Evolutionary conservation across 2,329 filamentous ascomycete genomes (phyloP), one percentile per base, ranked within the genome.

Genomic region (Phialocephala sp.): DNA sequence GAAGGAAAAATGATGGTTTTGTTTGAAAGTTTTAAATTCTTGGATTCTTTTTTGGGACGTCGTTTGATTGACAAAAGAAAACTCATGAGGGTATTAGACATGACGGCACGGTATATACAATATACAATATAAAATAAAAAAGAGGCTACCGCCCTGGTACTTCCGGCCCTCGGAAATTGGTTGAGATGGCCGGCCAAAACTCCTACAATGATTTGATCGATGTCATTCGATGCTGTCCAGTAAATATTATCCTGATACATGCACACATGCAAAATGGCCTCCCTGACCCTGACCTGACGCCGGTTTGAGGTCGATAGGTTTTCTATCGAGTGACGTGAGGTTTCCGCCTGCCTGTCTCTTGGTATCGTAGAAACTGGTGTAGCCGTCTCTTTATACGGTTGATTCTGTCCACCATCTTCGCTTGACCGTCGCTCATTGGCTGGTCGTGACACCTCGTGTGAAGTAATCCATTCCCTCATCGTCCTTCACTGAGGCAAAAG

Each of bases 401-500:
- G 41, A n/a, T 6, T 15, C 14, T 18, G 15, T 18, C 15, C 14
- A 43, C 6, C n/a, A 18, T 18, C 41, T 18, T 43, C 41, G 41
- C 41, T 15, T 43, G 41, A 43, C 15, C 5, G 5, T 43, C 41
- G 12, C n/a, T 43, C 41, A 2, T 43, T 8, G 12, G n/a, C 15
- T 15, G 27, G 27, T 32, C 27, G 6, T 32, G 27, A 32, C 27
- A 3, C 27, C 27, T 32, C 27, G 27, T 32, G 27, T 24, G 55
- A 45, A 32, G 27, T 41, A 27, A 35, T 56, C 60, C 39, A 22
- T 15, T 24, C 43, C 24, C 35, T 37, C 50, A 39, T 24, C 4
- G 32, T 1, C 50, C 24, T 59, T 71, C 65, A 72, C 47, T 66
- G 65, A 24, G 68, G 70, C 32, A 72, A 22, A 20, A 72, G 12